Evolutionary conservation across 2,329 filamentous ascomycete species (phyloP), one percentile per base, ranked within the genome.

Genomic region (Botrytis pseudocinerea): DNA sequence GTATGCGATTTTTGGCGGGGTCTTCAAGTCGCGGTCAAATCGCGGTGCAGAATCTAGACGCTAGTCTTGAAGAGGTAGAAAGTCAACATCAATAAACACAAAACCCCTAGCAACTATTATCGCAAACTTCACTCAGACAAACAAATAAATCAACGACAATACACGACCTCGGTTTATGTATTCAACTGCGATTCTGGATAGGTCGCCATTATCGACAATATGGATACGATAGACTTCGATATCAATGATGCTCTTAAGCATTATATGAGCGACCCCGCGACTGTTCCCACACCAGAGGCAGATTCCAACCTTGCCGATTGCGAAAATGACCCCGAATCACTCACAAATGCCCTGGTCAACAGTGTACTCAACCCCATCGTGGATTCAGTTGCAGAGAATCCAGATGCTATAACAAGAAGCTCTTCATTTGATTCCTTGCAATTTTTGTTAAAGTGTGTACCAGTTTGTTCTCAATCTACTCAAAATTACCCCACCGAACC

Each of bases 181-280:
- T 69, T 51, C 28, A 10, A 62, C 65, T 40, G 70, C 42, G 70
- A 69, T 42, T 10, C 42, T 48, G 44, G 44, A 69, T 61, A 61
- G 48, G 63, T 44, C 70, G 63, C 35, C 25, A 51, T 48, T 72
- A 51, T 32, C 71, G 44, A 70, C 57, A 70, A 44, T 82, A 92
- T 92, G 90, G 92, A 86, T 80, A 92, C 92, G 85, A 88, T 94
- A 82, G 88, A 91, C 80, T 99, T 99, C 85, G 93, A 98, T 83
- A 93, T 99, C 83, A 97, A 98, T 82, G 92, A 97, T 85, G 94
- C 94, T 77, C 92, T 98, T 83, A 98, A 97, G 87, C 89, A 93
- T 82, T 99, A 98, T 84, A 93, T 98, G 88, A 97, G 94, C 84
- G 95, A 98, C 82, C 95, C 96, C 14, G 86, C 90, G 63, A 89